Base-by-base conservation (phyloP, 106 monocot species). In the Alisma plantagoaquatica region DNA sequence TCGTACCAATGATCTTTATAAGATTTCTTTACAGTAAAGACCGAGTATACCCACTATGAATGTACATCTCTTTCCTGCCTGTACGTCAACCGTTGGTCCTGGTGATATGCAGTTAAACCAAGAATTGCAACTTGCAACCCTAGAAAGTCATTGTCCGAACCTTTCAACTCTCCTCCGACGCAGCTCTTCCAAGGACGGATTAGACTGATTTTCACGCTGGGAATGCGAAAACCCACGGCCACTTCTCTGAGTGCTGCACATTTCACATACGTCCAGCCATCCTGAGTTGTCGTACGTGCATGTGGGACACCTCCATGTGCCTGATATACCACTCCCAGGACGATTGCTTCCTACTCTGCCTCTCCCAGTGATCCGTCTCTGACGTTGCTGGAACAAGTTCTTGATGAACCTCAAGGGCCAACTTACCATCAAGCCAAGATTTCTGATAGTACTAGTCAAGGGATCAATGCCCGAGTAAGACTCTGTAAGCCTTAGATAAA, bases 211-310 rank as follows among this genome's bases (percentile, higher is more conserved):
- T 1, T 28, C 28, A n/a, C 7, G 29, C 26, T 32, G 11, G 1
- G 71, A 38, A 38, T 38, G 35, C n/a, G n/a, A 43, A 25, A 59
- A 65, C 1, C 51, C 68, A 42, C 15, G 41, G 18, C 47, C 70
- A 16, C 33, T 27, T 10, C 77, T 67, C 23, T 70, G 69, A 9
- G 79, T 73, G 48, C 74, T 74, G 62, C 92, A 93, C 79, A 87
- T 87, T 49, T 87, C 87, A 49, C 96, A 96, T 12, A 72, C 68
- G 65, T 89, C 75, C 2, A 46, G 28, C 72, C 38, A 60, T 25
- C 22, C 65, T 8, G 80, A 71, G 49, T 96, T 96, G 49, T 84
- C 84, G 54, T 68, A 89, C 2, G 88, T 82, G 44, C 96, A 96
- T 0, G 62, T 2, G 1, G 70, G 27, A 54, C 96, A 96, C 38